These are phyloP conservation scores for Plasmopara halstedii DNA, from an alignment of 352 stramenopile genomes.

Conservation along the genomic window DNA sequence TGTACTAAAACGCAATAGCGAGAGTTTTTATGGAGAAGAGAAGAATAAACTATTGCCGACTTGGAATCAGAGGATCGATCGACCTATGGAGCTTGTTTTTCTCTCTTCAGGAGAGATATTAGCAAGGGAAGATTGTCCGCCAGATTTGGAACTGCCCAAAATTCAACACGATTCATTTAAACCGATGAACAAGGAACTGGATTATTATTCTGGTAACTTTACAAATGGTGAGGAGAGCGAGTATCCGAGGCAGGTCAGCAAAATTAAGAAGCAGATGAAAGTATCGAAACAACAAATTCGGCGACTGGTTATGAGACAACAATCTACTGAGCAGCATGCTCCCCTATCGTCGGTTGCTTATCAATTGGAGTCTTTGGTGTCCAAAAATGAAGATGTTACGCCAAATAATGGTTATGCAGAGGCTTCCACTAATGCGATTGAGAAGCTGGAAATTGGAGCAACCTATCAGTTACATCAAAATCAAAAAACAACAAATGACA, in stretches of 20 bases:
- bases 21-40: neutral
- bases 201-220: slow-evolving; percentile 1
- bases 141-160: slow-evolving; percentile 31
- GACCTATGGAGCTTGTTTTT: slow-evolving; percentile 57
- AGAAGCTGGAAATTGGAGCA: no score
- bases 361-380: neutral
- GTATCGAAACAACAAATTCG: slow-evolving; percentile 1
- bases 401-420: no score
- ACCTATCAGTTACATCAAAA: no score
- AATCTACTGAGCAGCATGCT: neutral
- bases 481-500: no score
- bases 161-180: slow-evolving; percentile 1
- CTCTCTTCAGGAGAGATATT: slow-evolving; percentile 56
- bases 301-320: neutral
- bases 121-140: slow-evolving; percentile 43
- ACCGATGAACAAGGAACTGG: slow-evolving; percentile 1
- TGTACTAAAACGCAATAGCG: slow-evolving; percentile 14
- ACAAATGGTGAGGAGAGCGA: slow-evolving; percentile 3
- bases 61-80: slow-evolving; percentile 1
- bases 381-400: slow-evolving; percentile 3
- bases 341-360: neutral
- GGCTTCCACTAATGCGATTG: no score
- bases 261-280: neutral
- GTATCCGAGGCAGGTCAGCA: neutral
- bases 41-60: neutral